Conservation (phyloP, 169 alveolate species). For the Amoebophrya sp. region DNA sequence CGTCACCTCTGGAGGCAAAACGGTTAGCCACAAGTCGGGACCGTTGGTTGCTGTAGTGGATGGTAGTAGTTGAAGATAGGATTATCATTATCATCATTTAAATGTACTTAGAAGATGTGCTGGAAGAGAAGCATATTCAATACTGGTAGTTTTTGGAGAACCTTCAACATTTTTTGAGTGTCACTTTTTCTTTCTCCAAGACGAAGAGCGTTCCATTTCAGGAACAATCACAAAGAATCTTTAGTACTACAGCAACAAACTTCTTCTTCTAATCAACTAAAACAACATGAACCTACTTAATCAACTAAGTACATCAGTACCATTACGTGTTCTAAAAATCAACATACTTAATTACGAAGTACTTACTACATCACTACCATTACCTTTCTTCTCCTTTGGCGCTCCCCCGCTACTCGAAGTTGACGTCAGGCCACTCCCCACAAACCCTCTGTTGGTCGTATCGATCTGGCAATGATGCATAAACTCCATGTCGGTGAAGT, state of each 20-base stretch:
- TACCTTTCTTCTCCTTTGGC: neutral
- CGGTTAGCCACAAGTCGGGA: conserved; percentile 2
- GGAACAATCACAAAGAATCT: too few relatives aligned
- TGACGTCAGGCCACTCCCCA: neutral
- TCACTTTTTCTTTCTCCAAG: too few relatives aligned
- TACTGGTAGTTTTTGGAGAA: too few relatives aligned
- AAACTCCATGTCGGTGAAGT: conserved; percentile 1
- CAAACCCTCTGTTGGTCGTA: neutral
- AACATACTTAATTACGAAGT: neutral
- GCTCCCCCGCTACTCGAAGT: neutral
- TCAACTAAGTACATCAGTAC: neutral
- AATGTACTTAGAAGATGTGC: too few relatives aligned
- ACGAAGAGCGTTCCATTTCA: too few relatives aligned
- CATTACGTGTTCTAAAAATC: neutral
- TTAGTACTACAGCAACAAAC: neutral
- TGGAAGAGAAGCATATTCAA: too few relatives aligned
- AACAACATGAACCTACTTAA: neutral
- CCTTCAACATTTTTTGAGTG: too few relatives aligned
- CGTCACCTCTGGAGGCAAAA: neutral
- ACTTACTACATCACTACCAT: neutral
- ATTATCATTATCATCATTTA: too few relatives aligned
- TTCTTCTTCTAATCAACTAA: neutral
- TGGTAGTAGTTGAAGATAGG: too few relatives aligned
- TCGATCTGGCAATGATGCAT: neutral
- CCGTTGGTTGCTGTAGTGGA: too few relatives aligned